phyloP scores from a whole-genome alignment of 768 basidiomycete species.

The Dendrothele bispora region DNA sequence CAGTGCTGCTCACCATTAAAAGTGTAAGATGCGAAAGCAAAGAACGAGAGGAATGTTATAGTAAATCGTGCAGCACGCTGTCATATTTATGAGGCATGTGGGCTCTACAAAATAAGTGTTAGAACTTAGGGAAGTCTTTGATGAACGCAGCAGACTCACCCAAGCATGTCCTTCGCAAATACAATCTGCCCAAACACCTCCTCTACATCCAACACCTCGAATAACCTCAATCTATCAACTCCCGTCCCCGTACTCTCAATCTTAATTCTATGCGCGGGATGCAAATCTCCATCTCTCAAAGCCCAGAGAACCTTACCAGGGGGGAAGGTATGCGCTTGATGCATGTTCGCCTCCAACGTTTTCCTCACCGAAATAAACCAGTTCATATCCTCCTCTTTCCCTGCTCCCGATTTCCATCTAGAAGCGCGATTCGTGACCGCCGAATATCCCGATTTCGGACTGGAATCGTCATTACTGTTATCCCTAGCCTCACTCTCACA shows the following conservation, averaged over 20 bases:
- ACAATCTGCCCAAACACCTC: constrained; percentile 79
- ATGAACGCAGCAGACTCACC: constrained; percentile 42
- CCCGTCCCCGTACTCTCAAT: constrained; percentile 20
- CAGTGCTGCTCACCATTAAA: too few relatives aligned
- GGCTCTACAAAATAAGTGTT: constrained; percentile 40
- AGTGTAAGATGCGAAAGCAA: too few relatives aligned
- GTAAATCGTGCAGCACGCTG: constrained; percentile 65
- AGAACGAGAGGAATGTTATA: constrained; percentile 34
- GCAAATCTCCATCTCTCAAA: constrained; percentile 69
- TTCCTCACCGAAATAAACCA: constrained; percentile 80
- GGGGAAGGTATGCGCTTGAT: constrained; percentile 67
- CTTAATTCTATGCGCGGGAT: constrained; percentile 50
- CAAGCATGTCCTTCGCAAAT: constrained; percentile 82
- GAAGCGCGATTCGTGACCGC: constrained; percentile 49
- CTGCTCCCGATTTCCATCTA: constrained; percentile 58
- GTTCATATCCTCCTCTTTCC: constrained; percentile 51
- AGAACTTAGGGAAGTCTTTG: too few relatives aligned
- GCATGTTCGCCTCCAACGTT: constrained; percentile 86
- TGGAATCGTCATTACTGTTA: constrained; percentile 45
- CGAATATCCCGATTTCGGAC: constrained; percentile 49
- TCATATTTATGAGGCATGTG: constrained; percentile 86
- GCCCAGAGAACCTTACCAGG: constrained; percentile 82
- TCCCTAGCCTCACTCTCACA: constrained; percentile 55
- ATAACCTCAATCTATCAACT: constrained; percentile 63
- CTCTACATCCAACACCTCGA: constrained; percentile 77